phyloP scores from a whole-genome alignment of 257 asterid genomes.

The Ocimum tenuiflorum region DNA sequence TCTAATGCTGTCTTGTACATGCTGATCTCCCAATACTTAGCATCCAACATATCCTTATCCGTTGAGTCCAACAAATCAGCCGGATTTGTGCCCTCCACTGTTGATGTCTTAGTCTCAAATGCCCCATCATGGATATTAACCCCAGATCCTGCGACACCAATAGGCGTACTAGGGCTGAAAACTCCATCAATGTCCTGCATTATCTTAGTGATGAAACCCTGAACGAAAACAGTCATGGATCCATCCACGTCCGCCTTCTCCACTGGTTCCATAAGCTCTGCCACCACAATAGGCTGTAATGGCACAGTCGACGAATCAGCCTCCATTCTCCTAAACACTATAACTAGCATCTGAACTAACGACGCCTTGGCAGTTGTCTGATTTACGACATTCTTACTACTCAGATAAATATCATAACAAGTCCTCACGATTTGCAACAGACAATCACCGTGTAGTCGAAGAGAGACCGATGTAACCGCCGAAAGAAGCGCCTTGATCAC shows the following conservation, averaged over 20 bases:
- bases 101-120: conserved; percentile 82
- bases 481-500: conserved; percentile 78
- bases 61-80: conserved; percentile 96
- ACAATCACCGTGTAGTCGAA: conserved; percentile 88
- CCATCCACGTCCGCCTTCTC: conserved; percentile 83
- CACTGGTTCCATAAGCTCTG: conserved; percentile 82
- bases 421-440: conserved; percentile 83
- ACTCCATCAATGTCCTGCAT: conserved; percentile 95
- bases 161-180: conserved; percentile 63
- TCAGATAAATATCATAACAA: conserved; percentile 75
- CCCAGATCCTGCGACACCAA: conserved; percentile 33
- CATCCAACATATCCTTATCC: conserved; percentile 98
- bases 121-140: conserved; percentile 86
- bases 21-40: conserved; percentile 99
- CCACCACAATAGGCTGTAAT: conserved; percentile 91
- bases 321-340: conserved; percentile 97
- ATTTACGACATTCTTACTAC: conserved; percentile 85
- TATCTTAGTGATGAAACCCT: conserved; percentile 82
- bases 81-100: conserved; percentile 94
- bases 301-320: conserved; percentile 95
- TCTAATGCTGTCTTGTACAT: conserved; percentile 96
- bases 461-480: conserved; percentile 70
- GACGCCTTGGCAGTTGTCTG: conserved; percentile 97
- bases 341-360: conserved; percentile 89
- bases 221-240: conserved; percentile 78